Evolutionary conservation across 2,329 filamentous ascomycete species (phyloP), one percentile per base, ranked within the genome.

Genomic region (Fusarium incarnatum): DNA sequence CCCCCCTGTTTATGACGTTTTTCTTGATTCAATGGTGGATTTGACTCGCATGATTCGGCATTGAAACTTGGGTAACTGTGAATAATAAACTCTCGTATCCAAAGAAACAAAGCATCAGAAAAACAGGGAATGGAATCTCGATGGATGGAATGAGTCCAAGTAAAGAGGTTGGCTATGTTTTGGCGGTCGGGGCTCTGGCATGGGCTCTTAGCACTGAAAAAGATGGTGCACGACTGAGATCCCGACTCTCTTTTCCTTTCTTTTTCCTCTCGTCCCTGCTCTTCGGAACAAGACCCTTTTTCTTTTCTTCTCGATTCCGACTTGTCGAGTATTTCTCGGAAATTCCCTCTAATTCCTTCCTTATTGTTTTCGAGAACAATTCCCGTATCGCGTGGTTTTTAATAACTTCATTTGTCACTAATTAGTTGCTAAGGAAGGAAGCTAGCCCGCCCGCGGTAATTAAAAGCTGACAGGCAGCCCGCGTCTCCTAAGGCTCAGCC

Each of bases 61-160:
- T 50, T 23, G 27, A 52, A 25, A 27, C 27, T 48, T 48, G 34
- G 34, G 18, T 48, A 22, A 8, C 11, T 48, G 42, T 27, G 18
- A 37, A 37, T 37, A 37, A 37, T n/a, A 37, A 44, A 55, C 28
- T 30, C 58, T 64, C 18, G 25, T 6, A 53, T 53, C 32, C 49
- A 6, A 22, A 18, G 25, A 40, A 34, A n/a, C 18, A 52, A 20
- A 16, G 16, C 34, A 37, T n/a, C 34, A 32, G 8, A 32, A 53
- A 53, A 42, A 25, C 22, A 65, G 27, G 55, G 45, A 49, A 50
- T 42, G 32, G 15, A 27, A 61, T 67, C 62, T 55, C 56, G 44
- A 67, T 66, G n/a, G 15, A 16, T 67, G 64, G 64, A 67, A 67
- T 67, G 64, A 41, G 30, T 41, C 28, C n/a, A 22, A 22, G 49